Evolutionary conservation across 1,284 basidiomycete genomes (phyloP).

Genomic region (Sanghuangporus sanghuang): DNA sequence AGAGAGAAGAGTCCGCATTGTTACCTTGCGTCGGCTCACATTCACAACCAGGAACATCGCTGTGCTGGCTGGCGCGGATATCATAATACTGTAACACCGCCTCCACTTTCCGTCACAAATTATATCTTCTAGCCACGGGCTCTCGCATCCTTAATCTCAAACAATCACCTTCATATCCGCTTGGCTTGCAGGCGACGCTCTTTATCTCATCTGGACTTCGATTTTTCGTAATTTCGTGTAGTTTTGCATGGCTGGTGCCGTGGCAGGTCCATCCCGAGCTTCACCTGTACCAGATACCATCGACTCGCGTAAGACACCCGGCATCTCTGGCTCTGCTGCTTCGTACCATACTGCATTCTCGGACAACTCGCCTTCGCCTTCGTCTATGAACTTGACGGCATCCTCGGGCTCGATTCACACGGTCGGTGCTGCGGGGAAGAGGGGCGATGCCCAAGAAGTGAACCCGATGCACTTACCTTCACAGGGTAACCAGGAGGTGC

Average conservation of each 20-base stretch:
- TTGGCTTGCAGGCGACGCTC: neutral
- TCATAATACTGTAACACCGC: neutral
- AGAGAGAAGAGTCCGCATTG: neutral
- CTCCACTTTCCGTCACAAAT: slow-evolving; percentile 1
- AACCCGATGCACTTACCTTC: slow-evolving; percentile 18
- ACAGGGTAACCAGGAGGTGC: slow-evolving; percentile 17
- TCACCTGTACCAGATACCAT: slow-evolving; percentile 4
- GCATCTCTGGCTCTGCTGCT: slow-evolving; percentile 12
- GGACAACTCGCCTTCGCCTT: slow-evolving; percentile 10
- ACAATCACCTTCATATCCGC: neutral
- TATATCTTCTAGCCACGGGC: neutral
- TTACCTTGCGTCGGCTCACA: neutral
- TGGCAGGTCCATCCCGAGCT: slow-evolving; percentile 11
- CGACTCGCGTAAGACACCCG: slow-evolving; percentile 12
- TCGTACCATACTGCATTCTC: slow-evolving; percentile 15
- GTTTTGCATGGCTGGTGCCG: neutral
- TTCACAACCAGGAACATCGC: neutral
- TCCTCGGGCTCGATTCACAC: slow-evolving; percentile 12
- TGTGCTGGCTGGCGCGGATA: neutral
- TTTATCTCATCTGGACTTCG: neutral
- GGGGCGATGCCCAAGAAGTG: slow-evolving; percentile 4
- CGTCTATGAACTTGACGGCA: slow-evolving; percentile 6
- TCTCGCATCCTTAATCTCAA: neutral
- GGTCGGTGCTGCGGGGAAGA: slow-evolving; percentile 5
- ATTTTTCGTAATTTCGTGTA: neutral